Evolutionary conservation across 2,329 filamentous ascomycete species (phyloP), one percentile per base, ranked within the genome.

Genomic region (Fusarium sp.): DNA sequence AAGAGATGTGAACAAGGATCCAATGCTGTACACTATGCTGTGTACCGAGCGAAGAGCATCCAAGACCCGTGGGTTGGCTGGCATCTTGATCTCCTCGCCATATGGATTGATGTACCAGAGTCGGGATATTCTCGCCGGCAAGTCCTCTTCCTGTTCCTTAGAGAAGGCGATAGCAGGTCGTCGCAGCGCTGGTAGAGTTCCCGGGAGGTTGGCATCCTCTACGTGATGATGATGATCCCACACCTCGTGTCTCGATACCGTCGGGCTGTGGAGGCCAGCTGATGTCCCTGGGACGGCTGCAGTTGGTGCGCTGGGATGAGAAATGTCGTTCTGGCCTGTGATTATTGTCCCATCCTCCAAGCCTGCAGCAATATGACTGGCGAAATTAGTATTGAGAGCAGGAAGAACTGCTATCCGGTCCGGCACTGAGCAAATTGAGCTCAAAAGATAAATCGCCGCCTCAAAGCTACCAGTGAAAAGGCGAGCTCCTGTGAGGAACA

Each of bases 101-200:
- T 98, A 98, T 0, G 96, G 96, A 79, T 98, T 98, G 84, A 98
- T 98, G 84, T 98, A 98, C 94, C 95, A 98, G 35, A 98, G 88
- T 3, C 95, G 86, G 63, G 92, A 87, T 75, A 98, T 97, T 31
- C 94, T 88, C 0, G 92, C 88, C 0, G 94, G 89, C 1, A 98
- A 86, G 63, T 96, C 93, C 69, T 93, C 90, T 71, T 94, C 92
- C 42, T 90, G 86, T 78, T 86, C 82, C 83, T 98, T 98, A 78
- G 89, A 92, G 80, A 98, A 97, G 6, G 87, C 86, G 69, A 98
- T 95, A 71, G 97, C 94, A 59, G 93, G 94, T 66, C 93, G 91
- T 8, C 95, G 89, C 2, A 98, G 86, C 0, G 91, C 93, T 0
- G 94, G 94, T 0, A 98, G 86, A 0, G 93, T 95, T 2, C 96